phyloP scores from a whole-genome alignment of 139 green algal species.

The Volvox africanus region DNA sequence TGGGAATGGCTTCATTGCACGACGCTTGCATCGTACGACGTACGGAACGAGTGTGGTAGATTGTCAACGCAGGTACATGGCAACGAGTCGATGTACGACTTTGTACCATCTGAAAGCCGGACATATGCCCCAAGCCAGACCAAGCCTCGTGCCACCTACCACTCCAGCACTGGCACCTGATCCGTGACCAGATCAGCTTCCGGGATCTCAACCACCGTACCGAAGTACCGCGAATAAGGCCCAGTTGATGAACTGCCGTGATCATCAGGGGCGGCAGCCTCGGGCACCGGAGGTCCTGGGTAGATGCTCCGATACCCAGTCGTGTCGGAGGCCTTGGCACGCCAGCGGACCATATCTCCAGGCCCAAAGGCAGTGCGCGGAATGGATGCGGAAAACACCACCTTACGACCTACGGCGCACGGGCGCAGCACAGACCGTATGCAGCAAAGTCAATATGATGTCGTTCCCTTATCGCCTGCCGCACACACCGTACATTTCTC shows the following conservation, averaged over 20 bases:
- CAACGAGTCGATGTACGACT: too few relatives aligned
- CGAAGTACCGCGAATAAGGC: background rate
- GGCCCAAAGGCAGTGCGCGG: slow-evolving; percentile 48
- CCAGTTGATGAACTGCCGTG: too few relatives aligned
- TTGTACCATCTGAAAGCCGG: too few relatives aligned
- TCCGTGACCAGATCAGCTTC: slow-evolving; percentile 1
- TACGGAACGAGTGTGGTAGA: too few relatives aligned
- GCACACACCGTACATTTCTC: too few relatives aligned
- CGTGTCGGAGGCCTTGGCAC: slow-evolving; percentile 37
- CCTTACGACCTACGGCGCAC: background rate
- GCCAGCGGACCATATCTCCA: slow-evolving; percentile 67
- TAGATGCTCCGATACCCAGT: background rate
- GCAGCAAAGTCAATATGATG: too few relatives aligned
- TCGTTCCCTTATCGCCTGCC: too few relatives aligned
- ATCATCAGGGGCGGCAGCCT: background rate
- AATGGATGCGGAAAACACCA: slow-evolving; percentile 49
- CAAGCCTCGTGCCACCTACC: background rate
- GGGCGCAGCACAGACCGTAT: background rate
- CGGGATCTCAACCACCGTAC: background rate
- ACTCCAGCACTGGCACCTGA: slow-evolving; percentile 25
- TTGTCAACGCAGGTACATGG: too few relatives aligned
- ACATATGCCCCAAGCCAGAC: too few relatives aligned
- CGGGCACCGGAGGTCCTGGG: background rate
- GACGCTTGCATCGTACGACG: too few relatives aligned
- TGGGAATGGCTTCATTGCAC: too few relatives aligned